Conservation (phyloP, 805 yeast species). For the Hanseniaspora pseudoguilliermondii region DNA sequence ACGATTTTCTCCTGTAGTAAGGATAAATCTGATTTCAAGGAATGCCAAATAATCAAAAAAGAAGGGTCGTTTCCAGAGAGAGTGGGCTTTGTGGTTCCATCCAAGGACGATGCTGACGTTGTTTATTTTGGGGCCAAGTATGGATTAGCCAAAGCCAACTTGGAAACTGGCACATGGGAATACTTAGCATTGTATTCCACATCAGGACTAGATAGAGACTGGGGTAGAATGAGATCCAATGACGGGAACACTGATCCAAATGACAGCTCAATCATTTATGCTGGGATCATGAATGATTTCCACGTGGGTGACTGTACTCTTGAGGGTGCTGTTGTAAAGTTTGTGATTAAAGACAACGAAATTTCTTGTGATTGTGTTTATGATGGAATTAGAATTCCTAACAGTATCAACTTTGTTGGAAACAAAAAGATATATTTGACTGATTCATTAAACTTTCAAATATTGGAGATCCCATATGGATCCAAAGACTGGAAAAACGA, state of each 20-base stretch:
- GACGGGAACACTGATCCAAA: slow-evolving; percentile 71
- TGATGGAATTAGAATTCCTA: slow-evolving; percentile 44
- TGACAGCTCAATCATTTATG: slow-evolving; percentile 51
- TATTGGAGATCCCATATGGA: slow-evolving; percentile 28
- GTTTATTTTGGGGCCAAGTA: slow-evolving; percentile 49
- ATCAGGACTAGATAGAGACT: slow-evolving; percentile 16
- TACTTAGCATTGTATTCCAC: slow-evolving; percentile 28
- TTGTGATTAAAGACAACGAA: slow-evolving; percentile 26
- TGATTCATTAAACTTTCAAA: slow-evolving; percentile 36
- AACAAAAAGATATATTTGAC: slow-evolving; percentile 37
- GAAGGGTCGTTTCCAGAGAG: slow-evolving; percentile 30
- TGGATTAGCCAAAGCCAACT: slow-evolving; percentile 50
- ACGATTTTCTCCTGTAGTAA: slow-evolving; percentile 24
- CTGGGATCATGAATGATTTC: slow-evolving; percentile 67
- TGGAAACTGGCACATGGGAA: slow-evolving; percentile 30
- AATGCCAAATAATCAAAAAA: slow-evolving; percentile 27
- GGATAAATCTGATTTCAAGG: slow-evolving; percentile 17
- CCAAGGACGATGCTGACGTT: slow-evolving; percentile 37
- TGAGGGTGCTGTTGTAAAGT: slow-evolving; percentile 45
- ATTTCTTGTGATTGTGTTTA: slow-evolving; percentile 10
- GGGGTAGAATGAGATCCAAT: slow-evolving; percentile 45
- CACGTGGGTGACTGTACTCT: slow-evolving; percentile 27
- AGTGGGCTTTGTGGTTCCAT: slow-evolving; percentile 63
- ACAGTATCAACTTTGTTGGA: slow-evolving; percentile 53
- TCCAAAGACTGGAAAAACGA: slow-evolving; percentile 33